These are phyloP conservation scores for Combretum micranthum DNA, from an alignment of 345 rosid genomes.

Conservation along the genomic window DNA sequence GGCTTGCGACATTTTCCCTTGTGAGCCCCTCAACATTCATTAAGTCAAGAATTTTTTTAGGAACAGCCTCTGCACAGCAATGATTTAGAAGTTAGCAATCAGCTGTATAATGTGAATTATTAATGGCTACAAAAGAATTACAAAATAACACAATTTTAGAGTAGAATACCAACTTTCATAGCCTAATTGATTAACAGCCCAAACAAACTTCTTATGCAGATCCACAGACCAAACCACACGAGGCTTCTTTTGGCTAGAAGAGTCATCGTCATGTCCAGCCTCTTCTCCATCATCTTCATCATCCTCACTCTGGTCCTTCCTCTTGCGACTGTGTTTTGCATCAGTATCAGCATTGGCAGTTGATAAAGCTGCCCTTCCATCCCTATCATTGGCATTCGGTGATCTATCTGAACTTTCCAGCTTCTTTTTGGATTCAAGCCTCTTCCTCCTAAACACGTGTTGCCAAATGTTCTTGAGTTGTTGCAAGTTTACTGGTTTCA, in stretches of 20 bases:
- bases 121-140: background rate
- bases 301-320: conserved; percentile 64
- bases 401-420: conserved; percentile 20
- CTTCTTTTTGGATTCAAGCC: conserved; percentile 22
- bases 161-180: conserved; percentile 60
- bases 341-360: conserved; percentile 23
- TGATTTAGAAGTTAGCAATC: background rate
- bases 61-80: conserved; percentile 73
- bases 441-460: conserved; percentile 61
- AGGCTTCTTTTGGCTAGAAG: conserved; percentile 67
- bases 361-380: conserved; percentile 22
- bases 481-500: conserved; percentile 76
- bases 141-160: conserved; percentile 1
- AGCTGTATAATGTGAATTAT: background rate
- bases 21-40: conserved; percentile 91
- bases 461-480: conserved; percentile 95
- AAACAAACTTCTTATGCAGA: conserved; percentile 74
- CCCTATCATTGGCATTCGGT: conserved; percentile 19
- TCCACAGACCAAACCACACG: conserved; percentile 92
- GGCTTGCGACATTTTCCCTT: conserved; percentile 98
- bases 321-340: conserved; percentile 40
- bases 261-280: conserved; percentile 53
- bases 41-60: conserved; percentile 83
- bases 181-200: conserved; percentile 82
- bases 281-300: conserved; percentile 64